phyloP scores from a whole-genome alignment of 352 stramenopile species.

The Pythium biforme region DNA sequence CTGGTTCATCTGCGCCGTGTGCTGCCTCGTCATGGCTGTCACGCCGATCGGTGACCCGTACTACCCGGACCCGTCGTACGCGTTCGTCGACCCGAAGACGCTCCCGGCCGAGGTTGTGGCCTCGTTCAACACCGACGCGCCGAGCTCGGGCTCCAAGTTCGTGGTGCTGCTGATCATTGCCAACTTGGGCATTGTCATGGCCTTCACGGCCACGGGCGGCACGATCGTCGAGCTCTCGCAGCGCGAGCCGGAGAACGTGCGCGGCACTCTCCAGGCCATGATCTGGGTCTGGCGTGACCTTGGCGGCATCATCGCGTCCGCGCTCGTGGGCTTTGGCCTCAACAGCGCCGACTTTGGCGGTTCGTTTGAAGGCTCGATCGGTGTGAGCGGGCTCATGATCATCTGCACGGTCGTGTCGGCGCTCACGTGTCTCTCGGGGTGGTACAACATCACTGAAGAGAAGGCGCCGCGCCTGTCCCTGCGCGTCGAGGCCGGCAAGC shows the following conservation, averaged over 20 bases:
- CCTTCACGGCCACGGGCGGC: slow-evolving; percentile 47
- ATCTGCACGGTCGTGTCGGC: slow-evolving; percentile 25
- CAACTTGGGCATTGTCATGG: slow-evolving; percentile 57
- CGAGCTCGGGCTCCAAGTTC: slow-evolving; percentile 30
- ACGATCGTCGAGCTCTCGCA: slow-evolving; percentile 40
- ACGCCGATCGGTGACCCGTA: slow-evolving; percentile 27
- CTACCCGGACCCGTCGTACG: slow-evolving; percentile 22
- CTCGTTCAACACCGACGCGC: slow-evolving; percentile 31
- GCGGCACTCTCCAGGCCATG: slow-evolving; percentile 34
- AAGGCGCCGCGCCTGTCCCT: slow-evolving; percentile 18
- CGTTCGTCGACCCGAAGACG: slow-evolving; percentile 12
- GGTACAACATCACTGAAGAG: slow-evolving; percentile 31
- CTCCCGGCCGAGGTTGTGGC: slow-evolving; percentile 16
- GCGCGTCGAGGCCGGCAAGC: slow-evolving; percentile 17
- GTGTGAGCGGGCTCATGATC: slow-evolving; percentile 23
- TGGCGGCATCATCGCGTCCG: slow-evolving; percentile 18
- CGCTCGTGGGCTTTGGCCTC: slow-evolving; percentile 34
- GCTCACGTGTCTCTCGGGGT: slow-evolving; percentile 11
- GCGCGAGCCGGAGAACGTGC: slow-evolving; percentile 29
- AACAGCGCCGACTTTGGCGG: slow-evolving; percentile 33
- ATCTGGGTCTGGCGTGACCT: slow-evolving; percentile 25
- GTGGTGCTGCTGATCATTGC: slow-evolving; percentile 49
- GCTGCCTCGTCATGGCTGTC: slow-evolving; percentile 30
- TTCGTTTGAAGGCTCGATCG: slow-evolving; percentile 22
- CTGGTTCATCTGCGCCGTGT: slow-evolving; percentile 32